These are phyloP conservation scores for Schizochytrium sp. DNA, from an alignment of 108 stramenopile genomes.

Conservation along the genomic window DNA sequence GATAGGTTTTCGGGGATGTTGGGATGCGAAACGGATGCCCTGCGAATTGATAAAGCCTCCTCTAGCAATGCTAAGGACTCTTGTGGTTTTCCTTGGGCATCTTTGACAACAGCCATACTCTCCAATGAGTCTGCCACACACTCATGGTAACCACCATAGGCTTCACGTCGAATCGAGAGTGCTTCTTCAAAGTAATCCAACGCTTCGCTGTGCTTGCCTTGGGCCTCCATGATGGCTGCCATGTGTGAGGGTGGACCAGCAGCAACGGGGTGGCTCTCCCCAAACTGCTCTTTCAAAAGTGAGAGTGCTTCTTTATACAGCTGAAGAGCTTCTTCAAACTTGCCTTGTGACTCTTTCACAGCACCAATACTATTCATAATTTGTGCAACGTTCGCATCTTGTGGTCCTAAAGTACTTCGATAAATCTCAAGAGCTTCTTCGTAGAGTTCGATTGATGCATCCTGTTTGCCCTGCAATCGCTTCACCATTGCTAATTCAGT, in stretches of 20 bases:
- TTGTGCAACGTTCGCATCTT: background rate
- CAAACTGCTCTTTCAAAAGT: background rate
- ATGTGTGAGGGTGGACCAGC: background rate
- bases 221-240: background rate
- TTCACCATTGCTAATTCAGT: background rate
- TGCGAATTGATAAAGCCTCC: background rate
- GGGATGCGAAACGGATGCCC: background rate
- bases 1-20: background rate
- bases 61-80: background rate
- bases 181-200: background rate
- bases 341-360: background rate
- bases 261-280: constrained; percentile 1
- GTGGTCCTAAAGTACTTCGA: background rate
- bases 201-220: background rate
- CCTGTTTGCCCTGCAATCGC: background rate
- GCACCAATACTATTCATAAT: constrained; percentile 10
- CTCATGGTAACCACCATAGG: background rate
- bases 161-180: background rate
- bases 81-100: background rate
- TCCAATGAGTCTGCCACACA: constrained; percentile 35
- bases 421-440: constrained; percentile 19
- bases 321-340: constrained; percentile 16
- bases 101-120: constrained; percentile 4
- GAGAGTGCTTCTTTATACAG: background rate
- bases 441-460: background rate